Evolutionary conservation across 163 green algal genomes (phyloP).

Genomic region (Scenedesmus sp.): DNA sequence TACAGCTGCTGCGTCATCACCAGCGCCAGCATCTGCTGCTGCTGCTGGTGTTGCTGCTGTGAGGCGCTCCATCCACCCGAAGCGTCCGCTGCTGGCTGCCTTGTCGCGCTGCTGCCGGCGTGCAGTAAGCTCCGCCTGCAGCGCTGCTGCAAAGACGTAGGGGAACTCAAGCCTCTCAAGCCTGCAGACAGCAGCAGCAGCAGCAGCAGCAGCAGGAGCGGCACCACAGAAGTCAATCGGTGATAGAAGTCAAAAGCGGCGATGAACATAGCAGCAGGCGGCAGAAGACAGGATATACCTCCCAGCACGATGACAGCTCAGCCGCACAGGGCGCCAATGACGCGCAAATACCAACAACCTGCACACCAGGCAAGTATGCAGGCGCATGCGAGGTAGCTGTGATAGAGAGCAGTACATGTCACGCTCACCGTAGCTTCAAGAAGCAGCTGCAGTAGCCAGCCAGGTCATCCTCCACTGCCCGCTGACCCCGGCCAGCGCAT

Average conservation of each 20-base stretch:
- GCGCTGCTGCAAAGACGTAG: conserved; percentile 21
- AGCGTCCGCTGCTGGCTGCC: conserved; percentile 27
- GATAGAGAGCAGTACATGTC: too few relatives aligned
- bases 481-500: not conserved
- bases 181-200: not conserved
- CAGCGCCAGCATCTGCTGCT: not conserved
- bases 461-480: too few relatives aligned
- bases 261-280: not conserved
- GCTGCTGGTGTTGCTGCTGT: not conserved
- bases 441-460: too few relatives aligned
- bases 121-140: conserved; percentile 1
- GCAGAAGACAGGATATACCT: not conserved
- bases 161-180: conserved; percentile 48
- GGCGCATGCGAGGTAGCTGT: too few relatives aligned
- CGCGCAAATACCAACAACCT: too few relatives aligned
- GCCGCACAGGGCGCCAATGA: not conserved
- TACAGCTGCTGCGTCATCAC: not conserved
- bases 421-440: too few relatives aligned
- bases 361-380: too few relatives aligned
- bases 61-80: conserved; percentile 38
- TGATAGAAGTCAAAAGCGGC: not conserved
- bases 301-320: not conserved
- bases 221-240: not conserved
- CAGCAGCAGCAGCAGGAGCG: not conserved
- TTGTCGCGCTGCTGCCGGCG: conserved; percentile 25